Conservation (phyloP, 1,139 yeast genomes). For the Suhomyces yuchorum region DNA sequence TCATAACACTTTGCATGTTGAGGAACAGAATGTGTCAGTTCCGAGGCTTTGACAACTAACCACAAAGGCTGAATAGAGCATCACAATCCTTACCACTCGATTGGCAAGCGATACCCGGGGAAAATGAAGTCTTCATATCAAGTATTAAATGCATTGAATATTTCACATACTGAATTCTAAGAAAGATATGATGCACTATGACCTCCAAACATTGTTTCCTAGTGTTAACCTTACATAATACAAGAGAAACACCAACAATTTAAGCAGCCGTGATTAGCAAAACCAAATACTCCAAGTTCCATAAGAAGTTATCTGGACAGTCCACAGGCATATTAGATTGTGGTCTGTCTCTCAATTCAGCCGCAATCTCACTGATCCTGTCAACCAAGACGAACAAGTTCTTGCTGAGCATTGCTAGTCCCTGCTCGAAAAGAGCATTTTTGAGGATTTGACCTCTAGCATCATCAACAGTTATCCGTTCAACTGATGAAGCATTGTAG, state of each 20-base stretch:
- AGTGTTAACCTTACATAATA: no score
- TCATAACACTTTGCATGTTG: no score
- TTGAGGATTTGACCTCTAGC: slow-evolving; percentile 16
- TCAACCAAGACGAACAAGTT: slow-evolving; percentile 33
- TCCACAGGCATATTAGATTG: slow-evolving; percentile 37
- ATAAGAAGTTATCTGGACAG: slow-evolving; percentile 44
- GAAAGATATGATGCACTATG: no score
- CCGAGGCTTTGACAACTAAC: not conserved
- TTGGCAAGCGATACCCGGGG: no score
- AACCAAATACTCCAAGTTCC: slow-evolving; percentile 44
- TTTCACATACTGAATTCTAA: no score
- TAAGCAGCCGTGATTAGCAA: slow-evolving; percentile 36
- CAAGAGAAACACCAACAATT: no score
- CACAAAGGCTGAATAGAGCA: no score
- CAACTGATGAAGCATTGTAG: slow-evolving; percentile 29
- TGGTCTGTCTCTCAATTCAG: slow-evolving; percentile 17
- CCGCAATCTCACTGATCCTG: slow-evolving; percentile 24
- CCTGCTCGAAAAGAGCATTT: slow-evolving; percentile 39
- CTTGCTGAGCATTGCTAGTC: slow-evolving; percentile 35
- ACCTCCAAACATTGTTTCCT: no score
- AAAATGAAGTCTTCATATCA: no score
- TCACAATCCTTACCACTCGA: no score
- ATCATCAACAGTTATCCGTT: slow-evolving; percentile 20
- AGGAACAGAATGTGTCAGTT: not conserved
- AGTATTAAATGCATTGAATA: no score